These are phyloP conservation scores for Agaricales sp. DNA, from an alignment of 1,284 basidiomycete species.

Conservation along the genomic window DNA sequence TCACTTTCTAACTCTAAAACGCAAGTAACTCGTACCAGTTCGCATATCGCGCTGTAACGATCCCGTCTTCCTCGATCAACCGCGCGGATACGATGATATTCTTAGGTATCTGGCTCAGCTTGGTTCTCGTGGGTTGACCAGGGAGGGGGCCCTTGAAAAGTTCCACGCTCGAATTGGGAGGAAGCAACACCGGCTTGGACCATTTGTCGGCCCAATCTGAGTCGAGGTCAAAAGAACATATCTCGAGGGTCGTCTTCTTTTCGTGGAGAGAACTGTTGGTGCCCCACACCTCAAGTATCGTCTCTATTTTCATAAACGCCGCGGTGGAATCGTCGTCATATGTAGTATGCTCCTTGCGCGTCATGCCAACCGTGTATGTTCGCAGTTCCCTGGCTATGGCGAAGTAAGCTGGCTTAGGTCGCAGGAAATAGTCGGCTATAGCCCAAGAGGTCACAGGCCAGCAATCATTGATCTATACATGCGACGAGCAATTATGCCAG, in stretches of 20 bases:
- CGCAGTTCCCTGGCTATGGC: conserved; percentile 62
- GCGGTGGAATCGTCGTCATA: conserved; percentile 49
- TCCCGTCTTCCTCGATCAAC: conserved; percentile 44
- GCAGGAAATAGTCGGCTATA: conserved; percentile 68
- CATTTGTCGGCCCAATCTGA: conserved; percentile 48
- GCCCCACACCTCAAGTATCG: conserved; percentile 70
- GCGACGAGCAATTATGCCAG: too few species aligned
- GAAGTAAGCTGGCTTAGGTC: conserved; percentile 70
- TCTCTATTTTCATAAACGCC: conserved; percentile 58
- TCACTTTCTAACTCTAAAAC: not conserved
- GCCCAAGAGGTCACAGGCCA: conserved; percentile 79
- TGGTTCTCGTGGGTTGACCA: conserved; percentile 58
- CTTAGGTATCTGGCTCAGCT: conserved; percentile 52
- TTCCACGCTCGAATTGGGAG: conserved; percentile 76
- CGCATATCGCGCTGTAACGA: conserved; percentile 65
- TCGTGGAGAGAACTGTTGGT: conserved; percentile 63
- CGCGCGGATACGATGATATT: conserved; percentile 70
- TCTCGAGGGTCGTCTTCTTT: conserved; percentile 50
- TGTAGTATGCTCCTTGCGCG: conserved; percentile 59
- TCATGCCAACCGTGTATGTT: conserved; percentile 71
- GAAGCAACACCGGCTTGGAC: conserved; percentile 41
- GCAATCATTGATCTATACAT: conserved; percentile 69
- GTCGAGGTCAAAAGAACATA: conserved; percentile 61
- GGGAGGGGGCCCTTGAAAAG: conserved; percentile 61
- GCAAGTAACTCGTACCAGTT: conserved; percentile 74